Evolutionary conservation across 192 early-diverging fungal species (phyloP).

Genomic region (Coemansia sp.): DNA sequence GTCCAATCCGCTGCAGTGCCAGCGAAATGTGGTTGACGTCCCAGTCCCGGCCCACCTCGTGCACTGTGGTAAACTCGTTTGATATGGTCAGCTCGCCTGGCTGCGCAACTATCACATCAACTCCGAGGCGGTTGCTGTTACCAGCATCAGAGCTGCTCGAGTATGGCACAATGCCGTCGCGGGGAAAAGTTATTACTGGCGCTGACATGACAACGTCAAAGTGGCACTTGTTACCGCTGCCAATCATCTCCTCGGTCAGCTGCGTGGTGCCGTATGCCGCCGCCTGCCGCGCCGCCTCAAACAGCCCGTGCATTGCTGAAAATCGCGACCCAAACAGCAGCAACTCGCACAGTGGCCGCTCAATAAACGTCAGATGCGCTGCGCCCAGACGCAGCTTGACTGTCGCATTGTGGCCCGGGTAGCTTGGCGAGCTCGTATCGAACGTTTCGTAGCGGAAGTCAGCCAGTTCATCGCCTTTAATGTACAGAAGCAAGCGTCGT

Average conservation of each 20-base stretch:
- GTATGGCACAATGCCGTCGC: conserved; percentile 51
- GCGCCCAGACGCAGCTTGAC: conserved; percentile 79
- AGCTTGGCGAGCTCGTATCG: conserved; percentile 54
- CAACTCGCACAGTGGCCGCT: conserved; percentile 69
- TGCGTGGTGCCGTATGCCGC: conserved; percentile 77
- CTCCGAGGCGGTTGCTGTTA: conserved; percentile 8
- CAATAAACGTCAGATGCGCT: conserved; percentile 75
- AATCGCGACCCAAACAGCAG: conserved; percentile 83
- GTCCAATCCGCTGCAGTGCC: conserved; percentile 59
- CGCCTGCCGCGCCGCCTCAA: conserved; percentile 86
- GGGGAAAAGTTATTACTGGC: conserved; percentile 84
- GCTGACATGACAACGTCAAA: conserved; percentile 84
- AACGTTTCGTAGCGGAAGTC: conserved; percentile 89
- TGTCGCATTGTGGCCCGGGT: conserved; percentile 84
- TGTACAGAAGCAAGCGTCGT: conserved; percentile 63
- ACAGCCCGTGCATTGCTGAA: conserved; percentile 79
- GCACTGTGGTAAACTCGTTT: conserved; percentile 68
- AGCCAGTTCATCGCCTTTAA: conserved; percentile 86
- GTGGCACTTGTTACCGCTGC: conserved; percentile 61
- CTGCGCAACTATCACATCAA: conserved; percentile 73
- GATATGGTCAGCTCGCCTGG: conserved; percentile 84
- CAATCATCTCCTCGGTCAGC: conserved; percentile 71
- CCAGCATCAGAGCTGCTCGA: not conserved
- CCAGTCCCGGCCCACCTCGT: conserved; percentile 49
- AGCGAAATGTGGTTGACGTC: conserved; percentile 66